phyloP scores from a whole-genome alignment of 495 filamentous ascomycete species.

The Pyrenula aspistea region DNA sequence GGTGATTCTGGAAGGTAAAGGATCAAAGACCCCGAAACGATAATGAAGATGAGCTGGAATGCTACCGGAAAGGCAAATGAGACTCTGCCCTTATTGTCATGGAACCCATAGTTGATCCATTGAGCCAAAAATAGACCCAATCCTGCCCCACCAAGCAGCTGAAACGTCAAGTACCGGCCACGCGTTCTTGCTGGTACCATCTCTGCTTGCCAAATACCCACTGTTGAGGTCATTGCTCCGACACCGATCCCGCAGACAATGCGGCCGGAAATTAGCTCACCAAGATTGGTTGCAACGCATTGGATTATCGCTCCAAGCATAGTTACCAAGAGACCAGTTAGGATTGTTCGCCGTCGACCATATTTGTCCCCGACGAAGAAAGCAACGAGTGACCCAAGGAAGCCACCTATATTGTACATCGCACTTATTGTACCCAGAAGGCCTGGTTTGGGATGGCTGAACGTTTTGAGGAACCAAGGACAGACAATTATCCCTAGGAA shows the following conservation, averaged over 20 bases:
- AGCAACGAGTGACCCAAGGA: conserved; percentile 27
- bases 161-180: conserved; percentile 22
- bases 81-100: not conserved
- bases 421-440: conserved; percentile 33
- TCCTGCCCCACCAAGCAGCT: conserved; percentile 15
- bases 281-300: conserved; percentile 5
- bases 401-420: conserved; percentile 35
- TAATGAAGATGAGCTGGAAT: conserved; percentile 47
- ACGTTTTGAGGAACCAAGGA: conserved; percentile 20
- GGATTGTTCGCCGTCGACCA: conserved; percentile 31
- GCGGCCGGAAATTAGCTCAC: conserved; percentile 31
- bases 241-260: conserved; percentile 31
- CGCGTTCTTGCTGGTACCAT: conserved; percentile 23
- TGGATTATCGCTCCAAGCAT: conserved; percentile 25
- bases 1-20: conserved; percentile 54
- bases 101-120: conserved; percentile 20
- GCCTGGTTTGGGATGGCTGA: conserved; percentile 22
- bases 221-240: conserved; percentile 29
- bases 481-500: not conserved
- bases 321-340: conserved; percentile 28
- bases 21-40: conserved; percentile 42
- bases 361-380: conserved; percentile 27
- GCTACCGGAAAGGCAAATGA: conserved; percentile 17
- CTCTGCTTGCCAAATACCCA: conserved; percentile 39
- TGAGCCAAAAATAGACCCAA: conserved; percentile 12